These are phyloP conservation scores for Fusarium sp. DNA, from an alignment of 2,329 filamentous ascomycete genomes.

Conservation along the genomic window DNA sequence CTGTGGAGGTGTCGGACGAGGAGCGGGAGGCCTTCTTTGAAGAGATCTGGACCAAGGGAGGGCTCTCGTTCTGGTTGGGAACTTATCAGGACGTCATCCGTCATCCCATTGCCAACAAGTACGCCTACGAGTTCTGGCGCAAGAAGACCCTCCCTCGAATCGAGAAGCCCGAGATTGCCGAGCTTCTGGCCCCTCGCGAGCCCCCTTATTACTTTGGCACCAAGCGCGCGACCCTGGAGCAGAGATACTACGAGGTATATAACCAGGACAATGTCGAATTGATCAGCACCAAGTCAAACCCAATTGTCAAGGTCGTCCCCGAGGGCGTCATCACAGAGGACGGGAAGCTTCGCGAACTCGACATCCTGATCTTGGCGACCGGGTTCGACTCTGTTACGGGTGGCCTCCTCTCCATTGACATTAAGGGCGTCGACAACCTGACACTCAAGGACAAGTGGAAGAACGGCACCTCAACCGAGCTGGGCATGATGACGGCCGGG, in stretches of 20 bases:
- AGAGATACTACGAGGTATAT: constrained; percentile 5
- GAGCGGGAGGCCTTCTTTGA: neutral
- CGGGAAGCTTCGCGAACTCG: neutral
- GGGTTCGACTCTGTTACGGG: constrained; percentile 14
- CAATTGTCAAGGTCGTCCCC: neutral
- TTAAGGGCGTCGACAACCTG: neutral
- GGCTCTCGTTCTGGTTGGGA: neutral
- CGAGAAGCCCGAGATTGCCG: neutral
- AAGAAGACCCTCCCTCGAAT: neutral
- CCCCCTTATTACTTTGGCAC: constrained; percentile 7
- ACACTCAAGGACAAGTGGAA: neutral
- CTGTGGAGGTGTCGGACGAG: neutral
- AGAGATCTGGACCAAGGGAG: neutral
- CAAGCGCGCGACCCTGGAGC: constrained; percentile 5
- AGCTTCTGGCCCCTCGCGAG: constrained; percentile 1
- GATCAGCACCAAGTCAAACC: neutral
- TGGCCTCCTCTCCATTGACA: neutral
- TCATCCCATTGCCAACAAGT: neutral
- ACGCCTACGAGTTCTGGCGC: constrained; percentile 6
- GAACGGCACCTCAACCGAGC: neutral
- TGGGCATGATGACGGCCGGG: neutral
- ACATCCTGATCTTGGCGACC: constrained; percentile 6
- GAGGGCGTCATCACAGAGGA: neutral
- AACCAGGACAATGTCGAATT: constrained; percentile 6
- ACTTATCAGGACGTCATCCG: neutral